Evolutionary conservation across 495 filamentous ascomycete species (phyloP), one percentile per base, ranked within the genome.

Genomic region (Monascus purpureus): DNA sequence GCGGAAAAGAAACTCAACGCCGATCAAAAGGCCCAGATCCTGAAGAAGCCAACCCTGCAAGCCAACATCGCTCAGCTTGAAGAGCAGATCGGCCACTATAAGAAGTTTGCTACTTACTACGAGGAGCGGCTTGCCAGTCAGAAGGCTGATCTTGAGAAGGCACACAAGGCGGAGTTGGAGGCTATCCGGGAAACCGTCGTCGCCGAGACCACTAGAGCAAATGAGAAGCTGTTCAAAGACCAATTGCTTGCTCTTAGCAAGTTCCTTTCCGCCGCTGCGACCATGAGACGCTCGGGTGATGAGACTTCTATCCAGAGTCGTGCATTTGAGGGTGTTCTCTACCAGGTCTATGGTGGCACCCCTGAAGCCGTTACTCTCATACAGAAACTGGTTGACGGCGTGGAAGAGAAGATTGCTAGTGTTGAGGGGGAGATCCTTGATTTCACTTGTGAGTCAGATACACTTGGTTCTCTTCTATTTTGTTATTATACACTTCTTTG

Each of bases 1-100:
- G 56, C 65, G 6, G 52, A 68, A 32, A 82, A 80, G 59, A 81
- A 88, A 52, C 87, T 99, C 67, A 99, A 96, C 50, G 41, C 58
- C 43, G 92, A 99, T 55, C 86, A 96, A 55, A 92, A 85, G 53
- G 75, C 80, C 6, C 81, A 94, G 57, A 73, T 75, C 15, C 58
- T 79, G 39, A 93, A 92, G 70, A 96, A 93, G 50, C 88, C 90
- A n/a, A 54, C 67, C 11, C 73, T 95, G 9, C 80, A 84, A 46
- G 70, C 73, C 17, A 69, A 78, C 40, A 61, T 86, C 29, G 54
- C 68, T 16, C 79, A 90, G 55, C 57, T 82, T 17, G 81, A 90
- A 50, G 84, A 93, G 41, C 82, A 95, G 56, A 66, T 95, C 26
- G 59, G 71, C 9, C 74, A 80, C 46, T 85, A 82, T 65, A 84